These are phyloP conservation scores for Apophysomyces ossiformis DNA, from an alignment of 371 early-diverging fungal species.

Conservation along the genomic window DNA sequence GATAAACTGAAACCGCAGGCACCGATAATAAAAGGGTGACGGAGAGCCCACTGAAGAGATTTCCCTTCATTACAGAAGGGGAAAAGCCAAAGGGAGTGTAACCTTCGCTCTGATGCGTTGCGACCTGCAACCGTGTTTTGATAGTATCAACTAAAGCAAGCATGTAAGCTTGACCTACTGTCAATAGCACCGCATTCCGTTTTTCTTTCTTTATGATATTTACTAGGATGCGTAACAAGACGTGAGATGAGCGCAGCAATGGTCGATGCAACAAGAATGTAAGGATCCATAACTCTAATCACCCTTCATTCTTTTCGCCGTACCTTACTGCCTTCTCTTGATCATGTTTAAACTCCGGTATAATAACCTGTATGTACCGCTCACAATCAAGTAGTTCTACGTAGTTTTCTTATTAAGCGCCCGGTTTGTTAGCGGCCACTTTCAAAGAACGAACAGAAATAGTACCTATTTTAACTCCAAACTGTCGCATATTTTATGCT, in stretches of 20 bases:
- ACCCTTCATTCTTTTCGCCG: not conserved
- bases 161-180: not conserved
- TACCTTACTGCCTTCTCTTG: not conserved
- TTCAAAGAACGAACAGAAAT: no score
- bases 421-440: no score
- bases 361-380: not conserved
- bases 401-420: no score
- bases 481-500: no score
- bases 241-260: conserved; percentile 5
- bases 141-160: conserved; percentile 69
- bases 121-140: conserved; percentile 72
- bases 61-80: conserved; percentile 9
- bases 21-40: conserved; percentile 72
- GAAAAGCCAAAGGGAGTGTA: conserved; percentile 7
- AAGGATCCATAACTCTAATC: not conserved
- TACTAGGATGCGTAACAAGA: not conserved
- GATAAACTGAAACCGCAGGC: conserved; percentile 77
- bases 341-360: not conserved
- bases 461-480: no score
- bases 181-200: not conserved
- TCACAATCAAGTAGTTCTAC: no score
- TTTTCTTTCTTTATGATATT: not conserved
- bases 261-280: not conserved
- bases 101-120: conserved; percentile 16
- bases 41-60: conserved; percentile 69